Base-by-base conservation (phyloP, 1,284 basidiomycete species). In the Ustilago esculenta region DNA sequence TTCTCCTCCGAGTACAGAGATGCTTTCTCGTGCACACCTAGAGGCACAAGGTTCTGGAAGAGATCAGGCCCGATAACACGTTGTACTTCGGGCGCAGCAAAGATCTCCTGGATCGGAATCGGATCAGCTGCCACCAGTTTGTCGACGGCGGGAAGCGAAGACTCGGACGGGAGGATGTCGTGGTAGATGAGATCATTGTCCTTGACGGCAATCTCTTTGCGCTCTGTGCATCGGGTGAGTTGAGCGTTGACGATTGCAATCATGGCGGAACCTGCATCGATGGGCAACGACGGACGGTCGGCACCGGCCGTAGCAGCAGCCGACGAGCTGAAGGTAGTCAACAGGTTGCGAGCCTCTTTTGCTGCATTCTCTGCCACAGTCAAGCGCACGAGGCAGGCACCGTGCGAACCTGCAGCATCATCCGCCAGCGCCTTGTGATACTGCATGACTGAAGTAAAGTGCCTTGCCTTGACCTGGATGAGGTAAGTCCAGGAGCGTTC, bases 161-260 rank as follows among this genome's bases (percentile, higher is more conserved):
- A 91, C 14, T 90, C 86, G 4, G 90, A 85, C 0, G 94, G 92
- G 0, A 94, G 84, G 52, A 95, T 87, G n/a, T 92, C 92, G 80
- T 98, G 94, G 84, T 98, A 99, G 72, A 99, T 96, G 41, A 99
- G 87, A 79, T 98, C 95, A 82, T 98, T 98, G 84, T 97, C 94
- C 56, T 90, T 88, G 54, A 88, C 87, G 0, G 91, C 91, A 53
- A 91, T 89, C 46, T 84, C 85, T 80, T 89, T 90, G 53, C 88
- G 88, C 71, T 95, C 93, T 0, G 87, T 85, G 73, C 90, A 90
- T 24, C 94, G 83, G 1, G 90, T 87, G 7, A 90, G 85, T 66
- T 95, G 93, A 0, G 90, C 87, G 80, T 94, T 94, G 20, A 90
- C 89, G 41, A 94, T 88, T 55, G 94, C 92, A 18, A 86, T 83